phyloP scores from a whole-genome alignment of 305 asterid genomes.

The Solanum hybrid region DNA sequence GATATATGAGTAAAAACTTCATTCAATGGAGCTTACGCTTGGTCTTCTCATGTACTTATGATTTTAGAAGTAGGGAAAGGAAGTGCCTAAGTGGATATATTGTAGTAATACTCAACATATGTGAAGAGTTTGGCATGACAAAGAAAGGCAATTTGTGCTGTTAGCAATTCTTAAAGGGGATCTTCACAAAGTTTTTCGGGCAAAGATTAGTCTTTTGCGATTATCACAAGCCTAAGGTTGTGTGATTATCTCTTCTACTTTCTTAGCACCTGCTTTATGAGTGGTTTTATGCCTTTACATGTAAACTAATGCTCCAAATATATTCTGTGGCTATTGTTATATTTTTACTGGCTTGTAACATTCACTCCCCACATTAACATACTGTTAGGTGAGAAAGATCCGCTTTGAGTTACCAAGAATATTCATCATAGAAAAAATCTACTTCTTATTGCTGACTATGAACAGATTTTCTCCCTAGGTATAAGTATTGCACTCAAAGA shows the following conservation, averaged over 20 bases:
- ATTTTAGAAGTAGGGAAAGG: not conserved
- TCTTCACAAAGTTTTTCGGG: not conserved
- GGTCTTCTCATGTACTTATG: too few relatives aligned
- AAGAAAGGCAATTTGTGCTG: not conserved
- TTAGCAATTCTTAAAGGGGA: not conserved
- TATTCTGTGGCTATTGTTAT: not conserved
- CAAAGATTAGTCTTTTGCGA: not conserved
- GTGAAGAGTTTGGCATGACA: not conserved
- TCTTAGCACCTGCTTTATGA: not conserved
- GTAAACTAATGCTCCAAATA: not conserved
- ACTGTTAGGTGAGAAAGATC: not conserved
- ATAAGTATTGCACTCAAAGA: not conserved
- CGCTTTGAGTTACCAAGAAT: not conserved
- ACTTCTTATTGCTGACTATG: not conserved
- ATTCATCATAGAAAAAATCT: not conserved
- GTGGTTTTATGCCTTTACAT: not conserved
- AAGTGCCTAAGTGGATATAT: not conserved
- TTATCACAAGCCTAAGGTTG: not conserved
- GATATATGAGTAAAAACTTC: not conserved
- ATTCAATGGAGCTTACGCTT: not conserved
- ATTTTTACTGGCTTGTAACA: not conserved
- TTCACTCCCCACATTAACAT: not conserved
- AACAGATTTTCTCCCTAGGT: not conserved
- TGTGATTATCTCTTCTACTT: not conserved
- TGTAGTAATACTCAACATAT: not conserved